Percentiles rank a stretch among this genome's conserved stretches.
phyloP scores from a whole-genome alignment of 352 stramenopile genomes.

The Pythium vanterpoolii region DNA sequence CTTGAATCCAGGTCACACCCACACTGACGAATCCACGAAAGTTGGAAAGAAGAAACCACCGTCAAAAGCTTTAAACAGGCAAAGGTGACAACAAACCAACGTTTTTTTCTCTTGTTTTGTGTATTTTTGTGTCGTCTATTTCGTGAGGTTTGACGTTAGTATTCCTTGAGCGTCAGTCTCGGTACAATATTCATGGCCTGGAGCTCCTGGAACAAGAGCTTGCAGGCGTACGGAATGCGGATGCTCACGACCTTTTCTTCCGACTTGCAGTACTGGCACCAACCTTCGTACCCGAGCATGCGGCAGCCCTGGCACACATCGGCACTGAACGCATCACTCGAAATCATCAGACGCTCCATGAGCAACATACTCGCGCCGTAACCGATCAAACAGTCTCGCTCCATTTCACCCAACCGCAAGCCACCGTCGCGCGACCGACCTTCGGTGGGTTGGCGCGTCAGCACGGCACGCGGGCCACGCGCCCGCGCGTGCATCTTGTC shows the following conservation, averaged over 20 bases:
- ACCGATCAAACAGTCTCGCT: slow-evolving; percentile 99
- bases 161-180: slow-evolving; percentile 95
- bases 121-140: background rate
- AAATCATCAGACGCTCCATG: slow-evolving; percentile 99
- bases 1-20: background rate
- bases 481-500: slow-evolving; percentile 99
- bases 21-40: background rate
- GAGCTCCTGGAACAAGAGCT: slow-evolving; percentile 98
- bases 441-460: slow-evolving; percentile 99
- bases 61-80: background rate
- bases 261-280: slow-evolving; percentile 98
- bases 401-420: slow-evolving; percentile 99
- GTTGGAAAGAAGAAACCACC: background rate
- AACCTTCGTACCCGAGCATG: slow-evolving; percentile 96
- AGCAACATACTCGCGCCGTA: slow-evolving; percentile 99
- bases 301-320: slow-evolving; percentile 98
- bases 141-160: slow-evolving; percentile 33
- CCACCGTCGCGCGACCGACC: slow-evolving; percentile 97
- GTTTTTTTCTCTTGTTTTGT: background rate
- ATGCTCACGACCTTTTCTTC: slow-evolving; percentile 98
- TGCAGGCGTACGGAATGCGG: slow-evolving; percentile 98
- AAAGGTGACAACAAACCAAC: background rate
- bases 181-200: slow-evolving; percentile 99
- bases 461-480: slow-evolving; percentile 90
- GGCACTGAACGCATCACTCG: slow-evolving; percentile 98